A percentile compares a stretch with the other conserved stretches of the same genome.
Evolutionary conservation across 1,284 basidiomycete genomes (phyloP).

Genomic region (Melanopsichium pennsylvanicum): DNA sequence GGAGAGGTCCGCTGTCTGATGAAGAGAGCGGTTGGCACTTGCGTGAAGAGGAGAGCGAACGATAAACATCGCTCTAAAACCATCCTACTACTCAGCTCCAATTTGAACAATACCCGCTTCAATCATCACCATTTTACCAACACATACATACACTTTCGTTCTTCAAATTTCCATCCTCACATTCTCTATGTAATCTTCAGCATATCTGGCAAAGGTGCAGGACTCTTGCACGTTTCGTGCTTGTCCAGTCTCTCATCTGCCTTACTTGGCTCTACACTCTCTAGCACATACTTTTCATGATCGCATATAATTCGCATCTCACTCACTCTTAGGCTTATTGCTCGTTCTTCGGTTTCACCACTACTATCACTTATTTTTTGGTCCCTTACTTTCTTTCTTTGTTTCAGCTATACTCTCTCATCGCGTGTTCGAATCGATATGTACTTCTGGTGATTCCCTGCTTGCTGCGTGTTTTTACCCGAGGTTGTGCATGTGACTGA

Average conservation of each 20-base stretch:
- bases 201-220: constrained; percentile 7
- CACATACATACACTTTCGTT: neutral
- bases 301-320: constrained; percentile 5
- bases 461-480: no score
- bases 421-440: neutral
- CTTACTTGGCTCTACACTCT: neutral
- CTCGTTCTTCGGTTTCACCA: neutral
- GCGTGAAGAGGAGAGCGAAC: constrained; percentile 37
- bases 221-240: constrained; percentile 12
- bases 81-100: no score
- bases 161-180: no score
- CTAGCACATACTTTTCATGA: neutral
- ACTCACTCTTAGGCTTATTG: neutral
- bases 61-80: neutral
- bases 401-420: neutral
- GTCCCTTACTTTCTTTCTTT: neutral
- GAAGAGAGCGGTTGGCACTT: constrained; percentile 51
- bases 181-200: no score
- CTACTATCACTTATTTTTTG: neutral
- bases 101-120: no score
- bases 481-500: no score
- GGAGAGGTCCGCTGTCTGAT: constrained; percentile 24
- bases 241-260: constrained; percentile 28
- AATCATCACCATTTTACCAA: neutral
- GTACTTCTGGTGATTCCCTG: neutral